Conservation (phyloP, 441 rosid genomes). For the Isatis lusitanica region DNA sequence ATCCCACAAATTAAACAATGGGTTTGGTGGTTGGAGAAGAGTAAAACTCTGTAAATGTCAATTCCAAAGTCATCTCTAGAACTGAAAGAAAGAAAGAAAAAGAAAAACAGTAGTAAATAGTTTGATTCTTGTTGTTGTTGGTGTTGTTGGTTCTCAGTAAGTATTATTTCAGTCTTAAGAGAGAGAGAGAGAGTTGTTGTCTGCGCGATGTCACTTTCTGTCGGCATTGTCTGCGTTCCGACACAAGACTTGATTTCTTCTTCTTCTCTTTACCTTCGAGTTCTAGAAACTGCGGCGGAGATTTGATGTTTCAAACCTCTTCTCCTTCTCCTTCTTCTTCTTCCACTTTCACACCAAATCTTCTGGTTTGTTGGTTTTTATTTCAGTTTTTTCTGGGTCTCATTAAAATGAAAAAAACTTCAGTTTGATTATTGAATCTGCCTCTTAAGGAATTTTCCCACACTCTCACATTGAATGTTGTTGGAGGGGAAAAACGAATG, state of each 20-base stretch:
- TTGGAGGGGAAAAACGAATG: background rate
- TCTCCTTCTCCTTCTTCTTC: constrained; percentile 16
- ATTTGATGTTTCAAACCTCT: constrained; percentile 36
- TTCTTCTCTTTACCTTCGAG: constrained; percentile 37
- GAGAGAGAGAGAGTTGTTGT: constrained; percentile 45
- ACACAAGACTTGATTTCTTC: constrained; percentile 55
- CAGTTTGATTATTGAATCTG: constrained; percentile 30
- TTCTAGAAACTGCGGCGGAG: constrained; percentile 48
- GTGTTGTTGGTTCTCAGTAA: constrained; percentile 20
- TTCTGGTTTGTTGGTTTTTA: background rate
- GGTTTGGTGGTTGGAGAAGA: constrained; percentile 23
- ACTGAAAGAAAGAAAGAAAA: constrained; percentile 7
- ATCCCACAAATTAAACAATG: constrained; percentile 11
- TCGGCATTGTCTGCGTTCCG: constrained; percentile 87
- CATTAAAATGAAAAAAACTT: background rate
- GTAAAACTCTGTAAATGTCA: constrained; percentile 28
- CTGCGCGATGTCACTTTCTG: constrained; percentile 93
- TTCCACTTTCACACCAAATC: constrained; percentile 12
- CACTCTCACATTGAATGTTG: constrained; percentile 38
- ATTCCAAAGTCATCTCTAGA: constrained; percentile 4
- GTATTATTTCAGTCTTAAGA: constrained; percentile 17
- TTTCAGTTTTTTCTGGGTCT: background rate
- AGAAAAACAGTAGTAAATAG: constrained; percentile 21
- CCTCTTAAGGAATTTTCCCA: constrained; percentile 16
- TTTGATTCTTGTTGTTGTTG: constrained; percentile 27